Conservation (phyloP, 202 grass and related monocot species). For the Saccharum hybrid region DNA sequence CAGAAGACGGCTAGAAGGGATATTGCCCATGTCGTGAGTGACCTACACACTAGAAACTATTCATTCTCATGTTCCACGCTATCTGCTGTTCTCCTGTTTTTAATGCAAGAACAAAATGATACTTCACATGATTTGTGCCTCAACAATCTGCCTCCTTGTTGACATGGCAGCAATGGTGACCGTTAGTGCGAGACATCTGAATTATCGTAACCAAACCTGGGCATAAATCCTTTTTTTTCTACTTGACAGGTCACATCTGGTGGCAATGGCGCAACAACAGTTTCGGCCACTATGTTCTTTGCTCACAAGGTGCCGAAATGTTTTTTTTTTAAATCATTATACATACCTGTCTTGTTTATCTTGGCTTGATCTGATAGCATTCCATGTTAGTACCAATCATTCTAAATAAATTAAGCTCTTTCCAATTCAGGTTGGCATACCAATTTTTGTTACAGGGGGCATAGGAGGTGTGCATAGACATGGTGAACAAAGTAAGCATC, state of each 20-base stretch:
- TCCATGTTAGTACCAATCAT: background rate
- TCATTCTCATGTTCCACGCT: background rate
- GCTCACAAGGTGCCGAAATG: slow-evolving; percentile 67
- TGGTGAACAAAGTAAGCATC: slow-evolving; percentile 80
- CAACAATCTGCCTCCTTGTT: background rate
- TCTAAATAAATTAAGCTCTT: background rate
- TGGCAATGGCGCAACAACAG: slow-evolving; percentile 86
- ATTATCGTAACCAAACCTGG: too few species aligned
- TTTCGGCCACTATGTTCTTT: slow-evolving; percentile 96
- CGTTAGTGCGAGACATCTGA: background rate
- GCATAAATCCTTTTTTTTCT: background rate
- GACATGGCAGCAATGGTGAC: background rate
- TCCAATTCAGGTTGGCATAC: slow-evolving; percentile 78
- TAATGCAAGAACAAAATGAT: background rate
- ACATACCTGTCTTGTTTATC: slow-evolving; percentile 15
- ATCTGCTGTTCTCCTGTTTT: background rate
- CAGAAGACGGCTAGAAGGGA: slow-evolving; percentile 94
- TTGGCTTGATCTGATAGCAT: slow-evolving; percentile 4
- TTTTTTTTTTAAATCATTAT: background rate
- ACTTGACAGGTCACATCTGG: slow-evolving; percentile 66
- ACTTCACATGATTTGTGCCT: background rate
- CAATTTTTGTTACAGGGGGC: slow-evolving; percentile 84
- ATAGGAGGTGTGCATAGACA: slow-evolving; percentile 91
- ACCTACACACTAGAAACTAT: background rate
- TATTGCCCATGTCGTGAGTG: slow-evolving; percentile 84